Evolutionary conservation across 805 yeast genomes (phyloP).

Genomic region (Hemisphaericaspora nanyangensis): DNA sequence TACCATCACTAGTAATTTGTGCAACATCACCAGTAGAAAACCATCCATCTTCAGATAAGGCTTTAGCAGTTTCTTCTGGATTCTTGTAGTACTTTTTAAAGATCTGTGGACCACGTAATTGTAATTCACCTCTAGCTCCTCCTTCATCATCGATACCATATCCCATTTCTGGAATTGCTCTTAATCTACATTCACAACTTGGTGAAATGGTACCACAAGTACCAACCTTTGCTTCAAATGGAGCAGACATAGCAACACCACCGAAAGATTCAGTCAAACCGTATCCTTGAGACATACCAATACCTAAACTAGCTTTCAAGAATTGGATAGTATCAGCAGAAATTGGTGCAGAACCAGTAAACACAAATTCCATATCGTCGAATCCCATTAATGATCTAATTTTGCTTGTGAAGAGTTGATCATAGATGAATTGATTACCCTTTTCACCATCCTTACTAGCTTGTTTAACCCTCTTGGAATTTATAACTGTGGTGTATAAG

Average conservation of each 20-base stretch:
- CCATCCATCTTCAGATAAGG: conserved; percentile 50
- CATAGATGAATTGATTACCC: conserved; percentile 33
- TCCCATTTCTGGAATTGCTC: conserved; percentile 66
- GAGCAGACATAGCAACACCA: conserved; percentile 40
- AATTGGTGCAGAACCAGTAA: conserved; percentile 67
- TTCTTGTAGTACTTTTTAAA: conserved; percentile 52
- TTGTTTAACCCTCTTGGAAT: conserved; percentile 20
- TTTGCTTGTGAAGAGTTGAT: conserved; percentile 35
- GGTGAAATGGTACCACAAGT: conserved; percentile 43
- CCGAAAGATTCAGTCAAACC: conserved; percentile 69
- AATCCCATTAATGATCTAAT: conserved; percentile 30
- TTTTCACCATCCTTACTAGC: conserved; percentile 36
- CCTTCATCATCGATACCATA: conserved; percentile 29
- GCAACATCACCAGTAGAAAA: conserved; percentile 56
- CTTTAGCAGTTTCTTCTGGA: conserved; percentile 42
- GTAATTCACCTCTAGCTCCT: conserved; percentile 49
- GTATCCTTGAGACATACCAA: conserved; percentile 64
- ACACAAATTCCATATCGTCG: conserved; percentile 21
- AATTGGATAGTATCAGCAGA: conserved; percentile 58
- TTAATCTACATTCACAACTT: conserved; percentile 49
- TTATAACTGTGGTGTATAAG: conserved; percentile 20
- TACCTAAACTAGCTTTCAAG: conserved; percentile 54
- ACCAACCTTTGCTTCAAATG: conserved; percentile 40
- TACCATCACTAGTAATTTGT: conserved; percentile 31
- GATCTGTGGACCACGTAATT: conserved; percentile 55